Evolutionary conservation across 805 yeast species (phyloP).

Genomic region (Ogataea glucozyma): DNA sequence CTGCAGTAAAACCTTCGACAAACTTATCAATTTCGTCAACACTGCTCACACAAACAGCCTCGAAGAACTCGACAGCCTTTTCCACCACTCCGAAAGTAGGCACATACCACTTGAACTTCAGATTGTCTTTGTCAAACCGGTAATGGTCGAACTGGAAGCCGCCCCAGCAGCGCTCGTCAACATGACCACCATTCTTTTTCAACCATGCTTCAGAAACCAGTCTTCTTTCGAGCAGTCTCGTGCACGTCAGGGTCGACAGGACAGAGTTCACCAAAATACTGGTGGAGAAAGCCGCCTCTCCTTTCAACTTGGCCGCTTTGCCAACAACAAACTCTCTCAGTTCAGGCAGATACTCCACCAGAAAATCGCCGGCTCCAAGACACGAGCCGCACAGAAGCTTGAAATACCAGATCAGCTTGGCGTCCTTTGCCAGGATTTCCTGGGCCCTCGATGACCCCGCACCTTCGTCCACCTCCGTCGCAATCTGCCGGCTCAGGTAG

Average conservation of each 20-base stretch:
- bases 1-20: constrained; percentile 45
- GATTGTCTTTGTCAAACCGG: constrained; percentile 49
- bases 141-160: constrained; percentile 59
- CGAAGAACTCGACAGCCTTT: constrained; percentile 62
- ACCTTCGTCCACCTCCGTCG: constrained; percentile 72
- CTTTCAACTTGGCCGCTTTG: constrained; percentile 43
- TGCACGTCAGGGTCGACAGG: constrained; percentile 61
- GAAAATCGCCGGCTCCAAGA: constrained; percentile 60
- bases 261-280: constrained; percentile 63
- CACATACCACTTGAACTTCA: constrained; percentile 71
- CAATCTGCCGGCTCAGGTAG: constrained; percentile 51
- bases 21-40: constrained; percentile 54
- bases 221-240: constrained; percentile 57
- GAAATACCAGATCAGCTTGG: constrained; percentile 68
- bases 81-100: constrained; percentile 60
- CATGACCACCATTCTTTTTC: constrained; percentile 35
- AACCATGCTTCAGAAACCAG: constrained; percentile 50
- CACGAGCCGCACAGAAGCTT: constrained; percentile 68
- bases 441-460: constrained; percentile 74
- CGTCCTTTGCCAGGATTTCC: constrained; percentile 77
- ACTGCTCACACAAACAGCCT: constrained; percentile 45
- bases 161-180: constrained; percentile 68
- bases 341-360: constrained; percentile 47
- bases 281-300: constrained; percentile 62
- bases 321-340: constrained; percentile 50